Evolutionary conservation across 805 yeast species (phyloP).

Genomic region (Ascoidea asiatica): DNA sequence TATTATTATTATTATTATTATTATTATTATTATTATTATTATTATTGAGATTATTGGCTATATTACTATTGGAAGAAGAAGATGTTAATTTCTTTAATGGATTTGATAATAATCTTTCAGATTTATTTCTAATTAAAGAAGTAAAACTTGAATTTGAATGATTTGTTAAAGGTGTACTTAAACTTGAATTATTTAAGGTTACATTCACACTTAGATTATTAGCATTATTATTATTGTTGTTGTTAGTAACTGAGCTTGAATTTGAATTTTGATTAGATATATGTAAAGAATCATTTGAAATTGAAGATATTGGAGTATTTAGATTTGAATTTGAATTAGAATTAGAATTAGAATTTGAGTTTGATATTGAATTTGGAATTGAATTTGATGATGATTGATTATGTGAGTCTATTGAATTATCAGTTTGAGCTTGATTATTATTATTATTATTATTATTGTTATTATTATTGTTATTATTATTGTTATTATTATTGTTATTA

Average conservation of each 20-base stretch:
- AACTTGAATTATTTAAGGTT: no score
- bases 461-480: neutral
- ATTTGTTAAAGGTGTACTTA: no score
- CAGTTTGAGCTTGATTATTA: neutral
- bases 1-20: neutral
- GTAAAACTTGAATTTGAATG: no score
- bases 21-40: constrained; percentile 2
- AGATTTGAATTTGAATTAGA: neutral
- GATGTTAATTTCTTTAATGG: neutral
- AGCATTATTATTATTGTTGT: no score
- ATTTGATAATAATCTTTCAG: neutral
- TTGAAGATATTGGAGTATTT: constrained; percentile 7
- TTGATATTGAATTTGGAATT: neutral
- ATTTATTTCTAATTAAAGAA: neutral
- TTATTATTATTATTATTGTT: neutral
- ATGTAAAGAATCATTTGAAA: no score
- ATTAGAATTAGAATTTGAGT: neutral
- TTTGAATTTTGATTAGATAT: no score
- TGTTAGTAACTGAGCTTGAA: no score
- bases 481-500: neutral
- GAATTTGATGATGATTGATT: constrained; percentile 5
- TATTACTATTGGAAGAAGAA: neutral
- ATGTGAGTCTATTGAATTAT: neutral
- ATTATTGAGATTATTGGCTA: constrained; percentile 1
- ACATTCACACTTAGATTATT: no score